Base-by-base conservation (phyloP, 1,284 basidiomycete species). In the Pseudozyma tsukubaensis region DNA sequence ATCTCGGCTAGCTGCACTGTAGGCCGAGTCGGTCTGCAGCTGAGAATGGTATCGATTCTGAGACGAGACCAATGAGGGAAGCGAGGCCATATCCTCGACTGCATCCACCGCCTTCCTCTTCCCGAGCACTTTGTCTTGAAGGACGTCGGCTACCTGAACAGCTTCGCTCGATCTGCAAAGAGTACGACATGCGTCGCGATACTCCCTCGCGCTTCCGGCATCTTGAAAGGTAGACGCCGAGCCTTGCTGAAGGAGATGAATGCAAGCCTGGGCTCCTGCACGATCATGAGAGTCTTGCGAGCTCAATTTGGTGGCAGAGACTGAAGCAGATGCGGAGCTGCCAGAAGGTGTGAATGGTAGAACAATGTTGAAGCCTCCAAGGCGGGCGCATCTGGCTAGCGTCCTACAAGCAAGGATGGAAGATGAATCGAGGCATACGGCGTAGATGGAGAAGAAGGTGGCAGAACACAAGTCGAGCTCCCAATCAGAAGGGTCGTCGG, bases 221-320 rank as follows among this genome's bases (percentile, higher is more conserved):
- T 83, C 80, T 6, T 66, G 51, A 43, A 79, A 83, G 7, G 73
- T 76, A 21, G 66, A 60, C 14, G 64, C 47, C 3, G 76, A 55
- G 44, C 80, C 81, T 32, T 71, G 68, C 59, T 83, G 76, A 19
- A 83, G 63, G 24, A 82, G 57, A 39, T 81, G 73, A 54, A 82
- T 68, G 42, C 78, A 77, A 11, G 81, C 71, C 13, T 79, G 66
- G 11, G 81, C 80, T 9, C 74, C 72, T 10, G 78, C 72, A 1
- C 57, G 50, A 47, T 77, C 70, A 13, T 71, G 63, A n/a, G 59
- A 42, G 14, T 65, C 77, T 1, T 51, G 55, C 5, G 61, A 73
- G 64, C 61, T 73, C 53, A 73, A 69, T 32, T 21, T 62, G 13
- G 67, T 36, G 21, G 67, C 67, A 48, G 71, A 56, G 16, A 63